Evolutionary conservation across 2,329 filamentous ascomycete genomes (phyloP).

Genomic region (Penicillium sp.): DNA sequence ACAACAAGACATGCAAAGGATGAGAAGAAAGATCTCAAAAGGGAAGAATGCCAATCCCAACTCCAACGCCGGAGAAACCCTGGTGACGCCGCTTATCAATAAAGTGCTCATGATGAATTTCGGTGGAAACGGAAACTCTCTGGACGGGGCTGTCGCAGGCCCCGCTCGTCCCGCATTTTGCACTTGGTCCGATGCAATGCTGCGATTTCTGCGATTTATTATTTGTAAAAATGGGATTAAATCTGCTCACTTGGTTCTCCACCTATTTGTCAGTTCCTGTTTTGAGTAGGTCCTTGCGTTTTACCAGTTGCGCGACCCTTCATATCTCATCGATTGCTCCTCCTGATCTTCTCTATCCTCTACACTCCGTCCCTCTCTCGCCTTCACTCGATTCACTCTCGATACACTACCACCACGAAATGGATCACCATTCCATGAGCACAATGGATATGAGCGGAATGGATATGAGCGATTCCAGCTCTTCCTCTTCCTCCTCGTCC

Average conservation of each 20-base stretch:
- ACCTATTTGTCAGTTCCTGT: neutral
- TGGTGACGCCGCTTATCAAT: constrained; percentile 16
- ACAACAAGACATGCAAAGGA: neutral
- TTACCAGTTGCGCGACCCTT: too few species aligned
- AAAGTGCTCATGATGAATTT: constrained; percentile 14
- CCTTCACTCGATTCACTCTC: neutral
- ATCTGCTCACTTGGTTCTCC: constrained; percentile 6
- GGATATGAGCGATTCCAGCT: constrained; percentile 16
- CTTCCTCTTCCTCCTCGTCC: constrained; percentile 6
- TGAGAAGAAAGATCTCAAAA: neutral
- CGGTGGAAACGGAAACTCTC: constrained; percentile 2
- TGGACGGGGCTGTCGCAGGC: neutral
- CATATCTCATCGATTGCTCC: neutral
- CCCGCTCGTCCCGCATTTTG: constrained; percentile 7
- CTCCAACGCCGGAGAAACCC: neutral
- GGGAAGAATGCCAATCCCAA: neutral
- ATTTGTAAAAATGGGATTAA: neutral
- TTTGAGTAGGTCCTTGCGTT: constrained; percentile 3
- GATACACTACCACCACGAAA: neutral
- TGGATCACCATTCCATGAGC: constrained; percentile 15
- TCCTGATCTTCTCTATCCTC: neutral
- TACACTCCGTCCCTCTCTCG: neutral
- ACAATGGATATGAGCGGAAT: constrained; percentile 17
- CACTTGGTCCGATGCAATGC: neutral
- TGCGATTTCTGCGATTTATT: neutral